phyloP scores from a whole-genome alignment of 345 rosid species.

The sweet orange (Citrus sinensis) region DNA sequence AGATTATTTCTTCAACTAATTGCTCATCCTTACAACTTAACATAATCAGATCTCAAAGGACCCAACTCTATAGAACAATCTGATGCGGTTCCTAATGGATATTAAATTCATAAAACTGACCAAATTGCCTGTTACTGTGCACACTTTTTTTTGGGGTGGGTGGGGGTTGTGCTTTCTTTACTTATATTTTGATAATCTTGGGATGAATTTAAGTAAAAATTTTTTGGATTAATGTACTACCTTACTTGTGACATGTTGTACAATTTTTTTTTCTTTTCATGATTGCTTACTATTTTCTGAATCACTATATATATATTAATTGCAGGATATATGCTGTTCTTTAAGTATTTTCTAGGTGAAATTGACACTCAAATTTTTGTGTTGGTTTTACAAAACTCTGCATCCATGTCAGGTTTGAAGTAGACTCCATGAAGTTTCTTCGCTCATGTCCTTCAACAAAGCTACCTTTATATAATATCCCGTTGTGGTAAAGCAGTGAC shows the following conservation, averaged over 20 bases:
- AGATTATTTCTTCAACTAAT: no score
- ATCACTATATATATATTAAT: not conserved
- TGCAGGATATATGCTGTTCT: slow-evolving; percentile 13
- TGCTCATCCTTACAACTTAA: no score
- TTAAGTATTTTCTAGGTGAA: slow-evolving; percentile 18
- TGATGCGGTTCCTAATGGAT: no score
- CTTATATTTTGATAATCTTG: not conserved
- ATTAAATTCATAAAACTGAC: no score
- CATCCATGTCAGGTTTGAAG: slow-evolving; percentile 38
- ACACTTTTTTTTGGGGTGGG: no score
- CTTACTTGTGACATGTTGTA: not conserved
- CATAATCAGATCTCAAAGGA: no score
- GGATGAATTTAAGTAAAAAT: not conserved
- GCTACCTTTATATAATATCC: not conserved
- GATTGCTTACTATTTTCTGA: not conserved
- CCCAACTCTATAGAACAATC: no score
- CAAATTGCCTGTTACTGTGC: no score
- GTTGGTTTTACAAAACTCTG: slow-evolving; percentile 11
- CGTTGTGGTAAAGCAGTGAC: not conserved
- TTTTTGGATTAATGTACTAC: not conserved
- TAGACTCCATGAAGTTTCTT: slow-evolving; percentile 2
- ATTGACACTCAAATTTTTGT: slow-evolving; percentile 7
- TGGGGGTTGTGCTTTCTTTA: not conserved
- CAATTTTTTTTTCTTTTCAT: not conserved
- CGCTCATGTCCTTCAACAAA: not conserved